Base-by-base conservation (phyloP, 129 eudicot species). In the Cynara cardunculus region DNA sequence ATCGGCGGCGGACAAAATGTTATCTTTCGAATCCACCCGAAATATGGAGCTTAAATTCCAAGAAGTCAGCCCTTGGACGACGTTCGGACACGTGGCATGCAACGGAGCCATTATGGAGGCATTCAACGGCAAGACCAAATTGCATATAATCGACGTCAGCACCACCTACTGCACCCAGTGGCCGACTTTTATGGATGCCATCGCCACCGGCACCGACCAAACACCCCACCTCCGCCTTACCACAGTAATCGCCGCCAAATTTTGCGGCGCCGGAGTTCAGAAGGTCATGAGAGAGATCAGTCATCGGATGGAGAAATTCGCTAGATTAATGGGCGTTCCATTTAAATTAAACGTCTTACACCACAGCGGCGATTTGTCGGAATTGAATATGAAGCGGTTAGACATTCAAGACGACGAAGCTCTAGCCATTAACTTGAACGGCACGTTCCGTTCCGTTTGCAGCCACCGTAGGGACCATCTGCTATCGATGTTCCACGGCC, bases 41-140 rank as follows among this genome's bases (percentile, higher is more conserved):
- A 90, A 87, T 71, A 86, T 79, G 56, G 82, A 89, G 11, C 86
- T 92, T 1, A 95, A 95, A 69, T 95, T 92, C 77, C 99, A 95
- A 76, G 94, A 95, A 59, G 99, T 90, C 4, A 92, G 99, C 76
- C 97, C 99, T 0, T 95, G 99, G 99, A 88, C 96, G 7, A 95
- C 92, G 30, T 95, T 95, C 46, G 99, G 99, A 1, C 99, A 95
- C 77, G 99, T 92, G 41, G 99, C 99, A 5, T 87, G 83, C 21
- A 95, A 95, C 25, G 99, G 97, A 0, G 97, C 99, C 3, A 91
- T 95, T 69, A 83, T 92, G 88, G 99, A 92, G 22, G 97, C 97
- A 2, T 81, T 92, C 1, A 94, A 90, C 44, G 93, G 93, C 2
- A 93, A 88, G 71, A 18, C 67, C 27, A 90, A 90, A 39, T 35